These are phyloP conservation scores for Cyclostephanos tholiformis DNA, from an alignment of 108 stramenopile species.

Conservation along the genomic window DNA sequence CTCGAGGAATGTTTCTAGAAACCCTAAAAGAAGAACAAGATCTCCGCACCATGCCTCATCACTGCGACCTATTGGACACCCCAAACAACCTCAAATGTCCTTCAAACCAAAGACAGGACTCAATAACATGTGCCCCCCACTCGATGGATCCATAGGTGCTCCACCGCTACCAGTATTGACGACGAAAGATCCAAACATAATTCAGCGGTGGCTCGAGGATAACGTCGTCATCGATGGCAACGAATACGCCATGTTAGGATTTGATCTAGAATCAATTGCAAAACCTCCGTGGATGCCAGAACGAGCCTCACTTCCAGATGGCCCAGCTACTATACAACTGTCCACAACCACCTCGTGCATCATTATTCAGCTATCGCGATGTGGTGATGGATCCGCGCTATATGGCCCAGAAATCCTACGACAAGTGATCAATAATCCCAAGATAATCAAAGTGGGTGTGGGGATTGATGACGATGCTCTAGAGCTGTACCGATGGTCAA, in stretches of 20 bases:
- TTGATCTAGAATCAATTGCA: constrained; percentile 45
- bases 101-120: constrained; percentile 14
- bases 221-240: constrained; percentile 23
- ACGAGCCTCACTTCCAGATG: constrained; percentile 42
- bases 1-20: background rate
- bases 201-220: constrained; percentile 61
- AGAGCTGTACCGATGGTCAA: constrained; percentile 49
- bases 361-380: constrained; percentile 61
- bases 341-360: constrained; percentile 59
- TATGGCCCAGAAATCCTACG: constrained; percentile 48
- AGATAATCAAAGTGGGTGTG: constrained; percentile 64
- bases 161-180: constrained; percentile 55
- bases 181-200: constrained; percentile 56
- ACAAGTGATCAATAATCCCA: constrained; percentile 43
- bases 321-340: constrained; percentile 71
- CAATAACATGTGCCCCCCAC: constrained; percentile 24
- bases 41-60: background rate
- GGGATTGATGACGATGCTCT: constrained; percentile 72
- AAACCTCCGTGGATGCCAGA: constrained; percentile 54
- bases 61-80: background rate
- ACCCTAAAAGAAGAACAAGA: background rate
- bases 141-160: constrained; percentile 34
- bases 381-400: constrained; percentile 42
- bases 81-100: background rate
- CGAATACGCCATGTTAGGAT: constrained; percentile 33